Conservation (phyloP, 306 rosid species). For the Vicia villosa region DNA sequence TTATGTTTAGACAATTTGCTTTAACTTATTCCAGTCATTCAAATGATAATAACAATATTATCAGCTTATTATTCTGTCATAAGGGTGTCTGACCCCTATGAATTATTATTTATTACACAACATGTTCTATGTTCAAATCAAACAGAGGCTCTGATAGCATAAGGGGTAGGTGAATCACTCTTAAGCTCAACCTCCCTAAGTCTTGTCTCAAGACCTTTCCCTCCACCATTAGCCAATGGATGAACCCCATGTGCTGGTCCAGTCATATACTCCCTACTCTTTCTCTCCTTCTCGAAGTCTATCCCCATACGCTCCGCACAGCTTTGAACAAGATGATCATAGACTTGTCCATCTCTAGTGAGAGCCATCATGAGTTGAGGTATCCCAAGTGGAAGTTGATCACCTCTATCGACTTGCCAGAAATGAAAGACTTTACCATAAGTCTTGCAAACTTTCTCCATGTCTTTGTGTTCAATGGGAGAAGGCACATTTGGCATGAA, state of each 20-base stretch:
- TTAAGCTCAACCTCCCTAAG: constrained; percentile 58
- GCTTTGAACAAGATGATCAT: constrained; percentile 41
- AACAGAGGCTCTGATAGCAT: constrained; percentile 47
- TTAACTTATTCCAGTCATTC: neutral
- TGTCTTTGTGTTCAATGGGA: constrained; percentile 49
- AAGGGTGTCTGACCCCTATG: neutral
- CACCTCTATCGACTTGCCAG: constrained; percentile 77
- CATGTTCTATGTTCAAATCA: constrained; percentile 17
- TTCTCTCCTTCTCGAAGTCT: constrained; percentile 50
- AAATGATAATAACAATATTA: neutral
- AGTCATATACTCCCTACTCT: constrained; percentile 53
- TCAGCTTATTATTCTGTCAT: neutral
- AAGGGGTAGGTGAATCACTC: neutral
- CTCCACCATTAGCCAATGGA: constrained; percentile 73
- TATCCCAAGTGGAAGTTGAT: constrained; percentile 64
- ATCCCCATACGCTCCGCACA: constrained; percentile 52
- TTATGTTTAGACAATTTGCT: constrained; percentile 8
- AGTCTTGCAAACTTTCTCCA: constrained; percentile 71
- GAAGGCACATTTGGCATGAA: constrained; percentile 61
- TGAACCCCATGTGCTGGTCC: constrained; percentile 72
- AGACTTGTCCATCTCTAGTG: constrained; percentile 74
- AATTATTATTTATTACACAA: neutral
- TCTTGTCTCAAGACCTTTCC: constrained; percentile 60
- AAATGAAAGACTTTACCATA: constrained; percentile 80
- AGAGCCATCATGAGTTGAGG: constrained; percentile 81